Base-by-base conservation (phyloP, 176 grass and related monocot species). In the Hyparrhenia diplandra region DNA sequence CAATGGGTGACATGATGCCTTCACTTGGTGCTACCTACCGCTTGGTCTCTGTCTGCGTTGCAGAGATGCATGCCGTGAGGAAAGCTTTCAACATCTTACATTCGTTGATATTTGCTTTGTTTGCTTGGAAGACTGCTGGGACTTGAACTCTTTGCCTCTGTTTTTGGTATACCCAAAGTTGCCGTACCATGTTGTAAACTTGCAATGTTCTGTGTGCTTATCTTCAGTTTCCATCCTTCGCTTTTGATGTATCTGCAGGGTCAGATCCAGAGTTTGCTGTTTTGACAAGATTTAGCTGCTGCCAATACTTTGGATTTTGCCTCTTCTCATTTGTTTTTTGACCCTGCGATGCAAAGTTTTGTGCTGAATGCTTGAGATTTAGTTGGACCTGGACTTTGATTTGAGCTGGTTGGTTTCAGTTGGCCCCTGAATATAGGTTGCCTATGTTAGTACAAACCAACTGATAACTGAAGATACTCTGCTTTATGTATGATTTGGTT, bases 331-430 rank as follows among this genome's bases (percentile, higher is more conserved):
- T 64, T 43, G n/a, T 46, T 75, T 75, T 79, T 52, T 59, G 18
- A 75, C 39, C 14, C 11, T 43, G 36, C 18, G 67, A 18, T 71
- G 58, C 35, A 64, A 32, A 78, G 12, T 18, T 45, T 21, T 74
- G 17, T 37, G 64, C 13, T 82, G 4, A 80, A 32, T 39, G 63
- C 0, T 37, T 72, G 11, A 17, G 4, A 54, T 64, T 34, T 81
- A 32, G 64, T 54, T 52, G 37, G 24, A 20, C 36, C 24, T 69
- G 24, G 49, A 31, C 9, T 51, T 59, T 11, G 36, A 69, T 52
- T 89, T 47, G 21, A 89, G 12, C 71, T 77, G 16, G 54, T 12
- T 35, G 39, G 40, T 66, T 75, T 84, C 8, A 67, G 20, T 65
- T 71, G 68, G 5, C 58, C 23, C 23, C 31, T 4, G 2, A 59